phyloP scores from a whole-genome alignment of 768 basidiomycete species.

The Thelephora aurantiotincta region DNA sequence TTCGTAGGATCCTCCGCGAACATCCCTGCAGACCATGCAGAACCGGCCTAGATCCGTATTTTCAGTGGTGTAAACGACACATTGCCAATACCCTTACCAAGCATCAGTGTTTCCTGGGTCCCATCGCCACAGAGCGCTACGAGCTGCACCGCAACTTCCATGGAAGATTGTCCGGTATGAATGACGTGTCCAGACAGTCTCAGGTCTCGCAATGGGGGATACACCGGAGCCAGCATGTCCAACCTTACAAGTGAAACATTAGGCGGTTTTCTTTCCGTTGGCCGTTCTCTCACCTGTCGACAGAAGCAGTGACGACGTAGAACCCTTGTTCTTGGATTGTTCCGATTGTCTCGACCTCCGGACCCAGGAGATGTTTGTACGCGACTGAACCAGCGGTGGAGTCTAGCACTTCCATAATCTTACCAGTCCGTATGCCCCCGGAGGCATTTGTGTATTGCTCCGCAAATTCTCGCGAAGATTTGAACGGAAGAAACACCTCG shows the following conservation, averaged over 20 bases:
- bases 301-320: constrained; percentile 75
- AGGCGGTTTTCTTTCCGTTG: too few relatives aligned
- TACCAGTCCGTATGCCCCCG: constrained; percentile 59
- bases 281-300: constrained; percentile 40
- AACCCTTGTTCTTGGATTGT: constrained; percentile 49
- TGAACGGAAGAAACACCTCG: constrained; percentile 51
- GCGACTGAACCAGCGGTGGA: constrained; percentile 76
- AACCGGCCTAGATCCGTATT: constrained; percentile 52
- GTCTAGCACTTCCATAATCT: constrained; percentile 71
- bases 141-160: constrained; percentile 84
- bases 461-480: constrained; percentile 38
- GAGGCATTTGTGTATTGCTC: constrained; percentile 61
- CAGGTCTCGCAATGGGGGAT: constrained; percentile 44
- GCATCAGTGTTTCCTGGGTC: constrained; percentile 45
- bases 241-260: not conserved
- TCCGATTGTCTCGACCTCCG: constrained; percentile 37
- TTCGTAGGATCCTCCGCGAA: constrained; percentile 40
- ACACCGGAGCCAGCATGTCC: constrained; percentile 23
- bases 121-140: constrained; percentile 36
- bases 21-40: constrained; percentile 77
- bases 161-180: constrained; percentile 60
- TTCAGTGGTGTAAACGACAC: not conserved
- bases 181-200: constrained; percentile 72
- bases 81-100: constrained; percentile 28
- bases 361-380: constrained; percentile 72